Base-by-base conservation (phyloP, 108 stramenopile genomes). In the Aurantiochytrium sp. region DNA sequence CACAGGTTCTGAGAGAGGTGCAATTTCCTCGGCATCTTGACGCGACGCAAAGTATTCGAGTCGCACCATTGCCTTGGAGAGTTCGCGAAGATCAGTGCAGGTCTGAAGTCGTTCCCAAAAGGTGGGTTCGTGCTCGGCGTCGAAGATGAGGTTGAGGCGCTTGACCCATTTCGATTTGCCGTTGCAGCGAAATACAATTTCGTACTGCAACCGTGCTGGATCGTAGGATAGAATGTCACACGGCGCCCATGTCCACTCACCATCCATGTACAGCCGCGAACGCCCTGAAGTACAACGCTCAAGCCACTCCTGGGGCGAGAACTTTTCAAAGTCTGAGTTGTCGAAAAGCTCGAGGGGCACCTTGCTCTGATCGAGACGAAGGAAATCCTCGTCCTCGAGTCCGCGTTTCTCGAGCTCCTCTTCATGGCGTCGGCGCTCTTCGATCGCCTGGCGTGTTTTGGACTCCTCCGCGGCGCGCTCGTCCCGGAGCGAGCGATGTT, bases 71-170 rank as follows among this genome's bases (percentile, higher is more conserved):
- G 58, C 60, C 89, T 93, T 94, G 5, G 93, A 88, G 16, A 89
- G 72, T 5, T 94, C 91, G 16, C 93, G 90, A 4, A 90, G 43
- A 16, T 29, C 45, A n/a, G 71, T 44, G 8, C 92, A 92, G 4
- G 49, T 10, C 5, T 43, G 53, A 4, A 93, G 87, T 14, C 94
- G 90, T 51, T 44, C 12, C 53, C 91, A 28, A 90, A 92, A 94
- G 5, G 44, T 35, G 19, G 58, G 83, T 72, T 91, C 53, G 87
- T 92, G 90, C 87, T 94, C 94, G 14, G 58, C 60, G 55, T 93
- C 93, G 64, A 94, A 94, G n/a, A 91, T 92, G 5, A 94, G 83
- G 42, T 94, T 94, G 59, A 94, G 92, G 44, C 94, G 90, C 57
- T 90, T 88, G 29, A 94, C 94, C 29, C 53, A 29, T 88, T 93